phyloP scores from a whole-genome alignment of 176 grass and related monocot genomes.

The Eleusine indica region DNA sequence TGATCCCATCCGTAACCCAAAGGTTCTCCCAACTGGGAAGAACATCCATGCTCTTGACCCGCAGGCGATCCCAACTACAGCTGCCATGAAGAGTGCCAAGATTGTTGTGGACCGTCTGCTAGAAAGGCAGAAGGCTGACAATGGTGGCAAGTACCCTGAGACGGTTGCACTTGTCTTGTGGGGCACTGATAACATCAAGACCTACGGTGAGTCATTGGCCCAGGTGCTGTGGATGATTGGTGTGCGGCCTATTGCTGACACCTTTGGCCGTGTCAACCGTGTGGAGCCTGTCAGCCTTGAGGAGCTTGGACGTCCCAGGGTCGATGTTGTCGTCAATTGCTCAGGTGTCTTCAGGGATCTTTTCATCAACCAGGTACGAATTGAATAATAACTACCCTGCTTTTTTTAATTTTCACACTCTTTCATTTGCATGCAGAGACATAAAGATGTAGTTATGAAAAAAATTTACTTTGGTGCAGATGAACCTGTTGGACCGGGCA shows the following conservation, averaged over 20 bases:
- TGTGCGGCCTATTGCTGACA: constrained; percentile 74
- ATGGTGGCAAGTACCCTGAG: constrained; percentile 87
- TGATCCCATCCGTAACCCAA: constrained; percentile 94
- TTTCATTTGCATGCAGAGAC: constrained; percentile 1
- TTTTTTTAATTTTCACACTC: neutral
- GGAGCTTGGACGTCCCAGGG: constrained; percentile 89
- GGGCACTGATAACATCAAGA: constrained; percentile 99
- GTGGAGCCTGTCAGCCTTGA: constrained; percentile 90
- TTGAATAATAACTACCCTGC: neutral
- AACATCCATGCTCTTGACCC: constrained; percentile 99
- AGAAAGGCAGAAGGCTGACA: constrained; percentile 90
- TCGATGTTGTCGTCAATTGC: constrained; percentile 98
- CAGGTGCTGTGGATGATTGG: constrained; percentile 99
- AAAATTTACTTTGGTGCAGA: constrained; percentile 52
- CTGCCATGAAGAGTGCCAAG: constrained; percentile 95
- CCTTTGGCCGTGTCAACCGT: constrained; percentile 93
- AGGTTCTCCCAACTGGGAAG: constrained; percentile 96
- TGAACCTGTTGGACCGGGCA: constrained; percentile 92
- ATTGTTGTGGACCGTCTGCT: constrained; percentile 87
- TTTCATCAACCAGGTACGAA: constrained; percentile 97
- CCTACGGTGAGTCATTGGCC: constrained; percentile 89
- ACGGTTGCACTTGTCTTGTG: constrained; percentile 97
- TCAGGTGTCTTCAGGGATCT: constrained; percentile 98
- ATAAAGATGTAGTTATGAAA: constrained; percentile 29
- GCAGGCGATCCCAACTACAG: constrained; percentile 84